Conservation (phyloP, 2,329 filamentous ascomycete genomes). For the Chaetomium globosum region DNA sequence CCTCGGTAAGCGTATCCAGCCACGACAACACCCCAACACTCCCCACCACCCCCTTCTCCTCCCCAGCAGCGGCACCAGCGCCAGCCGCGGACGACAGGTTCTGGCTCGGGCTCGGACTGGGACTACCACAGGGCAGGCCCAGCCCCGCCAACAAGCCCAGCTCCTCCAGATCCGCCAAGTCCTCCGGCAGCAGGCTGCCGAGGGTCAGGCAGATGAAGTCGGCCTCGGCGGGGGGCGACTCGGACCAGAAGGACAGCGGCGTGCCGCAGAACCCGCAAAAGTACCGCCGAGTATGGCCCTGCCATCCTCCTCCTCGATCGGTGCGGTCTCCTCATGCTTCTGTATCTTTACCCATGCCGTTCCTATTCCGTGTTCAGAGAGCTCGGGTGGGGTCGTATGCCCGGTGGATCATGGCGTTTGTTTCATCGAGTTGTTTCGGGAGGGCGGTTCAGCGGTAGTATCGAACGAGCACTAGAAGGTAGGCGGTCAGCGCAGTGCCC, state of each 20-base stretch:
- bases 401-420: slow-evolving; percentile 65
- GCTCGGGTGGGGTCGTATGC: slow-evolving; percentile 67
- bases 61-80: slow-evolving; percentile 4
- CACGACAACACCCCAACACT: slow-evolving; percentile 77
- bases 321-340: too few species aligned
- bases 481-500: slow-evolving; percentile 71
- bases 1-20: slow-evolving; percentile 81
- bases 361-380: too few species aligned
- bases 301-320: slow-evolving; percentile 34
- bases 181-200: slow-evolving; percentile 72
- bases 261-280: slow-evolving; percentile 95
- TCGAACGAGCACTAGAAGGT: slow-evolving; percentile 76
- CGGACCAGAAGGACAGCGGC: slow-evolving; percentile 80
- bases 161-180: slow-evolving; percentile 72
- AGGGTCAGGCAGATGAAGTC: slow-evolving; percentile 80
- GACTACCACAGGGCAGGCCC: background rate
- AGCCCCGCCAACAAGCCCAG: slow-evolving; percentile 63
- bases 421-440: slow-evolving; percentile 78
- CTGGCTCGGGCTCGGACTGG: background rate
- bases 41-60: slow-evolving; percentile 42
- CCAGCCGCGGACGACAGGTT: too few species aligned
- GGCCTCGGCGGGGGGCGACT: slow-evolving; percentile 68
- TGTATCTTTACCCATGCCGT: too few species aligned
- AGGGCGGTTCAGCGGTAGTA: slow-evolving; percentile 80
- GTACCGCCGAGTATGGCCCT: slow-evolving; percentile 65